These are phyloP conservation scores for Xylaria sp. DNA, from an alignment of 2,329 filamentous ascomycete genomes.

Conservation along the genomic window DNA sequence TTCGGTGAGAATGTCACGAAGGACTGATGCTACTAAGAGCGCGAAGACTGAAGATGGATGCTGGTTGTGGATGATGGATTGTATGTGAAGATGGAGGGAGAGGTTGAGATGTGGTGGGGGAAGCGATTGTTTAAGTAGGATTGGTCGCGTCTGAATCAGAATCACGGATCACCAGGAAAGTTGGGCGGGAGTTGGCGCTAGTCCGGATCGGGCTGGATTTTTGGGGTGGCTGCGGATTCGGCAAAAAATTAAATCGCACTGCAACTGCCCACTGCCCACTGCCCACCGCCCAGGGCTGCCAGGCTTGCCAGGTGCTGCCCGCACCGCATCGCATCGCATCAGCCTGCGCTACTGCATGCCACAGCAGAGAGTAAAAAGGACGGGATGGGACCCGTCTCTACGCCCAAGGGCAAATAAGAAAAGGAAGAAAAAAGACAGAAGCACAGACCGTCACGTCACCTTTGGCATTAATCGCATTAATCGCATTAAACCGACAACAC, in stretches of 20 bases:
- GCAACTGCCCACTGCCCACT: no score
- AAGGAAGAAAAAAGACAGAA: no score
- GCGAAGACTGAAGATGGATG: conserved; percentile 27
- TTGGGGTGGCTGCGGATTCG: conserved; percentile 20
- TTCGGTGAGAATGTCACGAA: conserved; percentile 15
- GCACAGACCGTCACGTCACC: background rate
- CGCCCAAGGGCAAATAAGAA: no score
- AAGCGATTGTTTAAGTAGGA: conserved; percentile 38
- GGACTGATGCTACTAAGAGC: conserved; percentile 28
- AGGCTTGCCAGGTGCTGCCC: no score
- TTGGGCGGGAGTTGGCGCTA: conserved; percentile 27
- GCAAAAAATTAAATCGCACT: conserved; percentile 21
- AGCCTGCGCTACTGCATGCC: no score
- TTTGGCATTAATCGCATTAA: no score
- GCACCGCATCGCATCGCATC: background rate
- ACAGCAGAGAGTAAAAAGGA: background rate
- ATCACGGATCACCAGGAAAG: conserved; percentile 34
- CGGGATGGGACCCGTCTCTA: no score
- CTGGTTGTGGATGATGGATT: conserved; percentile 33
- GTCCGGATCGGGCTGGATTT: conserved; percentile 27
- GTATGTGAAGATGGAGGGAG: conserved; percentile 43
- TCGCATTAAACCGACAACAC: no score
- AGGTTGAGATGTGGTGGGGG: conserved; percentile 39
- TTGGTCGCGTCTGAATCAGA: conserved; percentile 37
- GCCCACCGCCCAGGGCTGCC: no score